phyloP scores from a whole-genome alignment of 805 yeast species.

The Saccharomycopsis fodiens region DNA sequence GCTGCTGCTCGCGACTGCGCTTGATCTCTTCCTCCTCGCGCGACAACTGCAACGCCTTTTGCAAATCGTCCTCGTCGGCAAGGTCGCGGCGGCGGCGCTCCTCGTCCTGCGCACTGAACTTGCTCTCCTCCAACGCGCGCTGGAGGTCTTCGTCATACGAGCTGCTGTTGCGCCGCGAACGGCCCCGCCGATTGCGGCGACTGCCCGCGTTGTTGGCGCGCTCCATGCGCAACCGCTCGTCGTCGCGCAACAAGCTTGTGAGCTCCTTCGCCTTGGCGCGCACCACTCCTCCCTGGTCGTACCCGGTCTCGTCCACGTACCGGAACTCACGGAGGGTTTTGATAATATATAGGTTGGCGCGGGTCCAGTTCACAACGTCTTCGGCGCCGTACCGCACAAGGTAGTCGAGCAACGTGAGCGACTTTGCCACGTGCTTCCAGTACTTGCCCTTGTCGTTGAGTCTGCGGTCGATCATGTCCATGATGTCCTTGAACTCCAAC shows the following conservation, averaged over 20 bases:
- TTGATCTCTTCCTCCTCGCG: conserved; percentile 72
- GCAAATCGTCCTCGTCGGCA: conserved; percentile 53
- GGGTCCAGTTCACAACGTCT: conserved; percentile 85
- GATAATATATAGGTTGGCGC: conserved; percentile 78
- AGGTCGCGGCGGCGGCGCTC: conserved; percentile 41
- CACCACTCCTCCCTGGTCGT: conserved; percentile 82
- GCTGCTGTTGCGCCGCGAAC: conserved; percentile 15
- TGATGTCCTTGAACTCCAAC: conserved; percentile 75
- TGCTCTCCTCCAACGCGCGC: conserved; percentile 73
- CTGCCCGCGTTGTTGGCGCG: conserved; percentile 35
- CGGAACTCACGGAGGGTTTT: conserved; percentile 86
- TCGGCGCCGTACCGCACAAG: conserved; percentile 81
- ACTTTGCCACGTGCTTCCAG: conserved; percentile 94
- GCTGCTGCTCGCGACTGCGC: conserved; percentile 36
- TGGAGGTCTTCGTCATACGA: conserved; percentile 66
- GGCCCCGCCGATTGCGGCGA: conserved; percentile 7
- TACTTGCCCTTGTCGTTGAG: conserved; percentile 93
- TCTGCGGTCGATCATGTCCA: conserved; percentile 91
- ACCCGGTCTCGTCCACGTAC: conserved; percentile 64
- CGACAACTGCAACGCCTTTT: conserved; percentile 61
- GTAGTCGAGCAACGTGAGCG: conserved; percentile 82
- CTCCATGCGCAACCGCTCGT: conserved; percentile 69
- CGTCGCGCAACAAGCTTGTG: conserved; percentile 71
- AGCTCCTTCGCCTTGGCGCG: conserved; percentile 88
- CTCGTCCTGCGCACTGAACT: conserved; percentile 78